Evolutionary conservation across 2,329 filamentous ascomycete genomes (phyloP), one percentile per base, ranked within the genome.

Genomic region (Colletotrichum paranaense): DNA sequence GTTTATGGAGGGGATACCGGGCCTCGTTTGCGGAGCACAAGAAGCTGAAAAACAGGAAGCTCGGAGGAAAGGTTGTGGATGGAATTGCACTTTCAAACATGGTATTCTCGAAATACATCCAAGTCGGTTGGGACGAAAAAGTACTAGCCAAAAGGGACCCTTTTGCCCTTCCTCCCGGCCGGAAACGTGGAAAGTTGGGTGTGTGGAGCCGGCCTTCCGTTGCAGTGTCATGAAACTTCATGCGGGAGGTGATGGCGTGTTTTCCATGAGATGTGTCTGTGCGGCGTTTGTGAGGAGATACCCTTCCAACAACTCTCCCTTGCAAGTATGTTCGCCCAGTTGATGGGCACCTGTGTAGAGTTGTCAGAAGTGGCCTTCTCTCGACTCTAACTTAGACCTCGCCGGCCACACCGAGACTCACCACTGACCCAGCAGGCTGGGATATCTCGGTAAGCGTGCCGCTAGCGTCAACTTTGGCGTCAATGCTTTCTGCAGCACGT

Each of bases 151-250:
- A 11, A 46, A 49, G 42, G 42, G 8, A 3, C 7, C 42, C 7
- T 49, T 9, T n/a, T 19, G 11, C 32, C 38, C 38, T 16, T 42
- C 38, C 19, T 4, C 7, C 42, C 3, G 46, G 8, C 12, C n/a
- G 16, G 16, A 46, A 24, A n/a, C 16, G 16, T 32, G 16, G 53
- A 35, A 56, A 16, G 3, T 62, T 22, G 66, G 38, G 28, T 68
- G 42, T 49, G 42, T 49, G 42, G 42, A 12, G 49, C 26, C 30
- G 22, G 16, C 32, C 55, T 46, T 49, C 42, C 42, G 19, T n/a
- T 49, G 42, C 19, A 49, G 42, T 49, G 42, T 49, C 42, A 49
- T 49, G 58, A 63, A 68, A 63, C 58, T 59, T 53, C 32, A 24
- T 52, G 60, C 53, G 60, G 52, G 35, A 69, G 59, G 38, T 28